Evolutionary conservation across 306 rosid species (phyloP).

Genomic region (Castanopsis chinensis): DNA sequence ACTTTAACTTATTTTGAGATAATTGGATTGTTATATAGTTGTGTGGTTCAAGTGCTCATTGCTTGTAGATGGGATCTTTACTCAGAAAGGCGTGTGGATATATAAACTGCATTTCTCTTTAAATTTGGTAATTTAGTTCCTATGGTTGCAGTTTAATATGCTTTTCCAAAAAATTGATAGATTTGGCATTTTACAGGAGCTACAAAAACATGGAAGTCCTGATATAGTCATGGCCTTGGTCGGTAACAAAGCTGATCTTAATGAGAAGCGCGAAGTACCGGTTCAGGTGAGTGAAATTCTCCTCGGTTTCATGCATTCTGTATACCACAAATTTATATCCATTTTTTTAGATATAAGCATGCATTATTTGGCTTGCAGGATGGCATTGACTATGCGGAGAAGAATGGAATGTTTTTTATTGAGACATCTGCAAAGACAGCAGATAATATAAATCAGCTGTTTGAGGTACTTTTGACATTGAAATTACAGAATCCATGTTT

Average conservation of each 20-base stretch:
- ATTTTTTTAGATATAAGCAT: slow-evolving; percentile 2
- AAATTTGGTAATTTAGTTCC: background rate
- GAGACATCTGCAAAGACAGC: slow-evolving; percentile 99
- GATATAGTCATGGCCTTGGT: slow-evolving; percentile 94
- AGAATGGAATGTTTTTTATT: slow-evolving; percentile 95
- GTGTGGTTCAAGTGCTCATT: background rate
- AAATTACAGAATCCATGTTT: background rate
- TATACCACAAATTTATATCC: background rate
- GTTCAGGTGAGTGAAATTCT: slow-evolving; percentile 52
- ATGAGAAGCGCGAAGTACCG: slow-evolving; percentile 80
- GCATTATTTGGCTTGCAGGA: slow-evolving; percentile 46
- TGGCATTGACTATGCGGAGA: slow-evolving; percentile 85
- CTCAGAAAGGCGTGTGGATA: background rate
- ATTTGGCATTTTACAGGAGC: slow-evolving; percentile 53
- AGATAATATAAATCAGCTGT: slow-evolving; percentile 90
- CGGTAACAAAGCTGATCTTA: slow-evolving; percentile 94
- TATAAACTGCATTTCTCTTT: background rate
- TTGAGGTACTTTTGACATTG: slow-evolving; percentile 65
- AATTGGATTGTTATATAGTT: background rate
- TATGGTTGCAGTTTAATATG: background rate
- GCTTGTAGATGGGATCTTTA: background rate
- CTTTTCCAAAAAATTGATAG: slow-evolving; percentile 27
- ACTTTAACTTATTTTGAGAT: background rate
- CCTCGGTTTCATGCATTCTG: slow-evolving; percentile 9
- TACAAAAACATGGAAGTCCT: slow-evolving; percentile 94